Evolutionary conservation across 805 yeast genomes (phyloP).

Genomic region (Kregervanrija pseudodelftensis): DNA sequence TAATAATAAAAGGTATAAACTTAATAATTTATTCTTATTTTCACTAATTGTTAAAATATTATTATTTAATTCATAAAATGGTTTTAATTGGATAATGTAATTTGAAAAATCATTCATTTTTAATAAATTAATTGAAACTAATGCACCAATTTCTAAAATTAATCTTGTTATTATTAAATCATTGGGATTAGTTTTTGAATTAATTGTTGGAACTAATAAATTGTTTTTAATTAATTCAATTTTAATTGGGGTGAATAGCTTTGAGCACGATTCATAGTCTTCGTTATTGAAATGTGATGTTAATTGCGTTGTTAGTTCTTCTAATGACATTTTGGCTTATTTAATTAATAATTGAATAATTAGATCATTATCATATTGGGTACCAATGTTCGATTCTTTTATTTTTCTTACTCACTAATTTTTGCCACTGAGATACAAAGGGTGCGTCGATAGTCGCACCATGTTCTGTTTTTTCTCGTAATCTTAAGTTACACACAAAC

Average conservation of each 20-base stretch:
- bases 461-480: too few species aligned
- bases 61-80: conserved; percentile 52
- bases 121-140: conserved; percentile 60
- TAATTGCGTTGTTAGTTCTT: conserved; percentile 62
- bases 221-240: conserved; percentile 72
- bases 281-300: conserved; percentile 55
- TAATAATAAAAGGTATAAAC: conserved; percentile 68
- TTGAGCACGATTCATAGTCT: conserved; percentile 54
- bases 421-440: too few species aligned
- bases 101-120: conserved; percentile 64
- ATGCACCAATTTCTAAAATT: conserved; percentile 83
- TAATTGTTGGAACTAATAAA: conserved; percentile 58
- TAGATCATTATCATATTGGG: too few species aligned
- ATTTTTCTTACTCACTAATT: too few species aligned
- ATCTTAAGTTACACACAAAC: too few species aligned
- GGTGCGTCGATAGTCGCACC: too few species aligned
- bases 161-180: conserved; percentile 76
- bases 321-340: conserved; percentile 43
- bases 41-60: conserved; percentile 31
- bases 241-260: conserved; percentile 64
- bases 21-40: conserved; percentile 65
- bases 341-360: too few species aligned
- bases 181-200: conserved; percentile 36
- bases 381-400: too few species aligned
- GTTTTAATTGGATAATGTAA: conserved; percentile 64